Evolutionary conservation across 257 asterid genomes (phyloP).

Genomic region (Jaltomata sinuosa): DNA sequence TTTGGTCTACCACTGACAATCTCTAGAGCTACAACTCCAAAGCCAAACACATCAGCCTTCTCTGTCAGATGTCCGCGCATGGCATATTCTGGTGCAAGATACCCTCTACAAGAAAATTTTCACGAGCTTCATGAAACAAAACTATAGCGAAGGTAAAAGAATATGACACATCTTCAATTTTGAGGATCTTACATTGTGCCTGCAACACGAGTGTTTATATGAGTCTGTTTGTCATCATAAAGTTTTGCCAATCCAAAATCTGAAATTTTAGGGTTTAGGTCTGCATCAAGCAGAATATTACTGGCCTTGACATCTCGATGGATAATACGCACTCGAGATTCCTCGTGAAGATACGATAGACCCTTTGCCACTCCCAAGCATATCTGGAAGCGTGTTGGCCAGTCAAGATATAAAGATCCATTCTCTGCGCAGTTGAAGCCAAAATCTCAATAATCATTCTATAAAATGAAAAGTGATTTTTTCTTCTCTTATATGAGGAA

Average conservation of each 20-base stretch:
- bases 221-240: conserved; percentile 64
- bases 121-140: not conserved
- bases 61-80: conserved; percentile 74
- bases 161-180: not conserved
- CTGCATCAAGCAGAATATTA: conserved; percentile 59
- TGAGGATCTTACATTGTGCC: conserved; percentile 63
- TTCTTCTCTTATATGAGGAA: not conserved
- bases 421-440: conserved; percentile 25
- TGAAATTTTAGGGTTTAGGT: conserved; percentile 58
- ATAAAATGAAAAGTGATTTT: not conserved
- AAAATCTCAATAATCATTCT: not conserved
- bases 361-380: conserved; percentile 81
- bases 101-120: conserved; percentile 31
- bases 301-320: conserved; percentile 79
- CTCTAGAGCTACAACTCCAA: conserved; percentile 67
- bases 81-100: conserved; percentile 78
- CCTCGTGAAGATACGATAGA: conserved; percentile 68
- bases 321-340: conserved; percentile 52
- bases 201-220: conserved; percentile 80
- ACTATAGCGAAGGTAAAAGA: not conserved
- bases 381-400: conserved; percentile 55
- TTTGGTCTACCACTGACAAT: conserved; percentile 57
- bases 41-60: conserved; percentile 61
- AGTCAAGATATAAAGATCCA: conserved; percentile 37
- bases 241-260: conserved; percentile 75